Percentiles rank a stretch among this genome's conserved stretches.
These are phyloP conservation scores for Pelargonium fulgidum DNA, from an alignment of 441 rosid species.

Conservation along the genomic window DNA sequence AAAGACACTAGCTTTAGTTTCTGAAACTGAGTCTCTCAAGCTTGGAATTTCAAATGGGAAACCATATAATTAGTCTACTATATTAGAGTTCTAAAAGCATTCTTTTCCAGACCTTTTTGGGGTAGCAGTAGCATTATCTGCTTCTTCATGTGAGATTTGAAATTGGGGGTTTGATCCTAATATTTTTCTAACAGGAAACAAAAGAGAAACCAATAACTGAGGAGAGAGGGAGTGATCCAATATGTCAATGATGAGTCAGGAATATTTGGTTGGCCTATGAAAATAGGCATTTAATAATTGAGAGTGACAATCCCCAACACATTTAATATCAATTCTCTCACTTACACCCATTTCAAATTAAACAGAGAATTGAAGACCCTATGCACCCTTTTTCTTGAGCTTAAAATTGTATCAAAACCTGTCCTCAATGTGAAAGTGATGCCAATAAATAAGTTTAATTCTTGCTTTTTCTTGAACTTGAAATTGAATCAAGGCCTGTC, in stretches of 20 bases:
- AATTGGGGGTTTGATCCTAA: neutral
- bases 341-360: too few relatives aligned
- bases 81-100: too few relatives aligned
- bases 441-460: too few relatives aligned
- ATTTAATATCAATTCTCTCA: neutral
- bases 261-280: conserved; percentile 5
- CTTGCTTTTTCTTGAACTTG: too few relatives aligned
- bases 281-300: conserved; percentile 6
- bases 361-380: too few relatives aligned
- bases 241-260: conserved; percentile 6
- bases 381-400: too few relatives aligned
- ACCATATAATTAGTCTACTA: too few relatives aligned
- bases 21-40: neutral
- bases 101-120: too few relatives aligned
- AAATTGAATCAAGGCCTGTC: too few relatives aligned
- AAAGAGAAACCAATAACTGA: conserved; percentile 9
- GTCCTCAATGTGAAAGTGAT: too few relatives aligned
- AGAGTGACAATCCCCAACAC: conserved; percentile 6
- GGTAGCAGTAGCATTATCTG: neutral
- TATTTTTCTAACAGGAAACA: neutral
- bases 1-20: neutral
- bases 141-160: conserved; percentile 2
- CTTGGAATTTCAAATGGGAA: neutral
- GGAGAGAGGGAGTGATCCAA: conserved; percentile 8
- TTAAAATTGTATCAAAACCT: too few relatives aligned